A percentile compares a stretch with the other conserved stretches of the same genome.
Conservation (phyloP, 345 rosid genomes). For the Erodium maritimum region DNA sequence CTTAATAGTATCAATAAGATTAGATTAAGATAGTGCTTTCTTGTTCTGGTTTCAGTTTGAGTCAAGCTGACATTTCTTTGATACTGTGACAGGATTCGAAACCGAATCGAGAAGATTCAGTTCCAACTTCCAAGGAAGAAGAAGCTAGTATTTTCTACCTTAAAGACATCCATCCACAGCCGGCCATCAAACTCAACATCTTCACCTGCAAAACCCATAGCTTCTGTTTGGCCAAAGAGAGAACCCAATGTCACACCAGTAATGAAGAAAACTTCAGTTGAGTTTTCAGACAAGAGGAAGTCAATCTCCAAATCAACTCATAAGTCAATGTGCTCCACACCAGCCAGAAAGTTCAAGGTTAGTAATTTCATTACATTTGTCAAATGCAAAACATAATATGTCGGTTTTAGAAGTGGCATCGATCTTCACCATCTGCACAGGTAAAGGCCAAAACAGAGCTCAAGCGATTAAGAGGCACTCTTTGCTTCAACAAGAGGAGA, state of each 20-base stretch:
- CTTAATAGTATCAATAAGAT: neutral
- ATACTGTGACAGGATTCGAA: neutral
- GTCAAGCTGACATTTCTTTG: neutral
- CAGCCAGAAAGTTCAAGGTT: slow-evolving; percentile 4
- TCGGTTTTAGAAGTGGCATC: no score
- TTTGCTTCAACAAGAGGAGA: slow-evolving; percentile 50
- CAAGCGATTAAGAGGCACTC: slow-evolving; percentile 44
- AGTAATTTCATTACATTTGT: no score
- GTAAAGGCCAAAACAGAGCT: slow-evolving; percentile 57
- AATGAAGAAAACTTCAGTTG: slow-evolving; percentile 11
- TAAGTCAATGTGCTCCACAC: slow-evolving; percentile 17
- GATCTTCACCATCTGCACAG: slow-evolving; percentile 19
- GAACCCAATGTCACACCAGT: slow-evolving; percentile 13
- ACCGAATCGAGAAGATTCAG: slow-evolving; percentile 7
- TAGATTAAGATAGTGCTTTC: neutral
- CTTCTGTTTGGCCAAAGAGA: slow-evolving; percentile 10
- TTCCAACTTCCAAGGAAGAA: slow-evolving; percentile 13
- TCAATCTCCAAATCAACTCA: slow-evolving; percentile 18
- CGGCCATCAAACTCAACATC: slow-evolving; percentile 10
- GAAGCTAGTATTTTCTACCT: slow-evolving; percentile 13
- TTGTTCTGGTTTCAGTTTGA: neutral
- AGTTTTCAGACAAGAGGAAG: slow-evolving; percentile 11
- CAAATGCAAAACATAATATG: no score
- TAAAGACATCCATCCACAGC: slow-evolving; percentile 4
- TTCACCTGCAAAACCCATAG: slow-evolving; percentile 14